These are phyloP conservation scores for Hibiscus tridactylites DNA, from an alignment of 345 rosid species.

Conservation along the genomic window DNA sequence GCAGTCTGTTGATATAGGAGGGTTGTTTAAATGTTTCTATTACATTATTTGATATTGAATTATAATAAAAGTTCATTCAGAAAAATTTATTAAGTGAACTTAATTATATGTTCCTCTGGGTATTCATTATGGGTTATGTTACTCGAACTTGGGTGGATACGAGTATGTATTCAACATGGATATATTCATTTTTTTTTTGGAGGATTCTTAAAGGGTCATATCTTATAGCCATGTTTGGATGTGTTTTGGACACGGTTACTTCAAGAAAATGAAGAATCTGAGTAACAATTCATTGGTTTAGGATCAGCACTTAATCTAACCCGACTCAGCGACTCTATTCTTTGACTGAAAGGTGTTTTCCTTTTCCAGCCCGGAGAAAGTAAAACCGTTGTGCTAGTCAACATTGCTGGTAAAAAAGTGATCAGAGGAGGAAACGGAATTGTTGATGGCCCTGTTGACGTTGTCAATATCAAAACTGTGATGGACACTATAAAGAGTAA, in stretches of 20 bases:
- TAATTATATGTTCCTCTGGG: background rate
- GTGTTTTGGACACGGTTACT: background rate
- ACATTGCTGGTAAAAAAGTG: slow-evolving; percentile 67
- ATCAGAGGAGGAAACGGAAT: slow-evolving; percentile 85
- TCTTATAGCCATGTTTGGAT: background rate
- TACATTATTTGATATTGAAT: background rate
- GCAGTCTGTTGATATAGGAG: background rate
- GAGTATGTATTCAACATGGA: background rate
- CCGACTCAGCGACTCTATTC: background rate
- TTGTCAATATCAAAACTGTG: slow-evolving; percentile 28
- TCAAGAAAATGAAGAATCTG: background rate
- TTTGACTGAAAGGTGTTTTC: slow-evolving; percentile 3
- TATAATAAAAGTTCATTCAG: background rate
- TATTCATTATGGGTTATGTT: background rate
- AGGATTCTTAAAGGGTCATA: background rate
- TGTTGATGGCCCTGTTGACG: slow-evolving; percentile 50
- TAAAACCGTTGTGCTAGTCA: slow-evolving; percentile 69
- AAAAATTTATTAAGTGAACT: background rate
- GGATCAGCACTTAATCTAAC: background rate
- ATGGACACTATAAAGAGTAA: slow-evolving; percentile 38
- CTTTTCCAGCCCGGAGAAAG: slow-evolving; percentile 81
- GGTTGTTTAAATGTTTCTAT: background rate
- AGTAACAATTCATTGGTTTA: background rate
- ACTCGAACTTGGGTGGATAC: background rate
- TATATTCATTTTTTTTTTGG: background rate